These are phyloP conservation scores for Leishmania mexicana DNA, from an alignment of 208 protist species.

Conservation along the genomic window DNA sequence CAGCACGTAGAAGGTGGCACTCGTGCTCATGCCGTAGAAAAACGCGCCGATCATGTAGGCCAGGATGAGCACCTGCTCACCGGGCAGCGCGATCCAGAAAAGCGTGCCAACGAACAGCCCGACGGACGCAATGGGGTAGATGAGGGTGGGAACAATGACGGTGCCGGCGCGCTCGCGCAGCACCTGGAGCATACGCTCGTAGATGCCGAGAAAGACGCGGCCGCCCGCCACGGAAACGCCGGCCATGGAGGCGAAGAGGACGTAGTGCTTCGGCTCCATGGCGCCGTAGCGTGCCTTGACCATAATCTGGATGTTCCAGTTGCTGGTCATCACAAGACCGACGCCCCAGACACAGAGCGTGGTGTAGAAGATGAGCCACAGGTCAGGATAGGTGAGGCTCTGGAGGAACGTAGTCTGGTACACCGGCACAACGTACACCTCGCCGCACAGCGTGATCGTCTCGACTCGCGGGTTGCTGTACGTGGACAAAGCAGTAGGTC, in stretches of 20 bases:
- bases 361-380: slow-evolving; percentile 55
- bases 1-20: slow-evolving; percentile 55
- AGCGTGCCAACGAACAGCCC: slow-evolving; percentile 37
- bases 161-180: slow-evolving; percentile 24
- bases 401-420: slow-evolving; percentile 51
- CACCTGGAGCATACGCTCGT: slow-evolving; percentile 35
- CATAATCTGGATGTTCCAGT: slow-evolving; percentile 59
- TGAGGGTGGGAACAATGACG: slow-evolving; percentile 30
- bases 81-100: slow-evolving; percentile 54
- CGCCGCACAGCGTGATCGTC: slow-evolving; percentile 50
- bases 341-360: slow-evolving; percentile 57
- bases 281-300: slow-evolving; percentile 24
- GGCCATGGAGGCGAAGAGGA: slow-evolving; percentile 53
- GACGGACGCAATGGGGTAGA: slow-evolving; percentile 38
- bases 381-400: slow-evolving; percentile 53
- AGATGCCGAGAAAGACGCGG: slow-evolving; percentile 46
- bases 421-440: slow-evolving; percentile 57
- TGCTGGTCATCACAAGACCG: slow-evolving; percentile 48
- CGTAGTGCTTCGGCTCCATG: slow-evolving; percentile 50
- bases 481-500: slow-evolving; percentile 17
- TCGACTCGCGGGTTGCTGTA: slow-evolving; percentile 47
- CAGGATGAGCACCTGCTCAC: slow-evolving; percentile 31
- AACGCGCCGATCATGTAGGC: slow-evolving; percentile 39
- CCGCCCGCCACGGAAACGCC: slow-evolving; percentile 46
- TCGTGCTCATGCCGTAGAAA: slow-evolving; percentile 57